A percentile compares a stretch with the other conserved stretches of the same genome.
These are phyloP conservation scores for Retiboletus flavoniger DNA, from an alignment of 1,284 basidiomycete genomes.

Conservation along the genomic window DNA sequence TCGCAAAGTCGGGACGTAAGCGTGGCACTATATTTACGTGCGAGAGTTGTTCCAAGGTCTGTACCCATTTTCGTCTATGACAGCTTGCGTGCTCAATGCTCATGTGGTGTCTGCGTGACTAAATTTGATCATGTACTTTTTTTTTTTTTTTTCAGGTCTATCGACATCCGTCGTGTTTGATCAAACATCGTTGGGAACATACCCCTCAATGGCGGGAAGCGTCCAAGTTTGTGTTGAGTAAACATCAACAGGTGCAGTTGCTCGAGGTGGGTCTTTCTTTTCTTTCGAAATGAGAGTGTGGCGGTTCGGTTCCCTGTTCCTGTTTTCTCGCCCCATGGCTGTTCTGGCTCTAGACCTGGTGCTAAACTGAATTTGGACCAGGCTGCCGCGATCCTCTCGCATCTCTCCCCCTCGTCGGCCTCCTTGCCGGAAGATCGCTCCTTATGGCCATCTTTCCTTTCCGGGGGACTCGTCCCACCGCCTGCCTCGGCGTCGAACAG, in stretches of 20 bases:
- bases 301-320: slow-evolving; percentile 1
- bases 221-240: slow-evolving; percentile 89
- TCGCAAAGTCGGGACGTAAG: slow-evolving; percentile 58
- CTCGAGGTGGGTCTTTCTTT: slow-evolving; percentile 65
- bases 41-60: slow-evolving; percentile 87
- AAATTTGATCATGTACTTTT: neutral
- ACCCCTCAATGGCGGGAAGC: slow-evolving; percentile 97
- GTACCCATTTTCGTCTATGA: slow-evolving; percentile 9
- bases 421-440: slow-evolving; percentile 92
- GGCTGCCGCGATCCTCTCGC: slow-evolving; percentile 93
- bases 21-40: slow-evolving; percentile 86
- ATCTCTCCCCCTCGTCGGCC: slow-evolving; percentile 66
- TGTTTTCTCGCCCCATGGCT: neutral
- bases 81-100: neutral
- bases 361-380: slow-evolving; percentile 30
- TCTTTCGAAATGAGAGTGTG: neutral
- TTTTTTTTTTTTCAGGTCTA: slow-evolving; percentile 61
- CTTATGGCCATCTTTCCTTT: slow-evolving; percentile 78
- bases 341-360: neutral
- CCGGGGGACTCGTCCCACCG: slow-evolving; percentile 63
- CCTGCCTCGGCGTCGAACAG: slow-evolving; percentile 37
- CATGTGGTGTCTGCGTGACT: neutral
- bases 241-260: slow-evolving; percentile 97
- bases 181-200: slow-evolving; percentile 98
- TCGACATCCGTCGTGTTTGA: slow-evolving; percentile 90